These are phyloP conservation scores for Conoideocrella luteorostrata DNA, from an alignment of 2,329 filamentous ascomycete genomes.

Conservation along the genomic window DNA sequence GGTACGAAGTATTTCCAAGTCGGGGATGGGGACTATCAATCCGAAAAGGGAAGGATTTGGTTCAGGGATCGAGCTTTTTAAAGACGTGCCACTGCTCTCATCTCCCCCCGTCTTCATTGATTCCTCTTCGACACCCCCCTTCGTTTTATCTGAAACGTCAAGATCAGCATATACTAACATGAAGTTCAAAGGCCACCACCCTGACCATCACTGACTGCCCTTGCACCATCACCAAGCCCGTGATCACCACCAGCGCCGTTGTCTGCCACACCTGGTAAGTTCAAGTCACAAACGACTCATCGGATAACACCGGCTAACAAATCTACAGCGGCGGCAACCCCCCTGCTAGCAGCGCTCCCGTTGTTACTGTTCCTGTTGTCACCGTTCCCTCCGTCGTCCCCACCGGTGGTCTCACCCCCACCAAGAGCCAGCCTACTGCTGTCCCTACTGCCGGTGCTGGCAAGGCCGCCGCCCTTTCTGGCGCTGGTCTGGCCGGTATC, in stretches of 20 bases:
- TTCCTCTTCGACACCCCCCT: no score
- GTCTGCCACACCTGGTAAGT: constrained; percentile 49
- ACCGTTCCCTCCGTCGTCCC: constrained; percentile 12
- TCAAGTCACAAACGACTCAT: constrained; percentile 1
- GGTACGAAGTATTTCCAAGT: constrained; percentile 35
- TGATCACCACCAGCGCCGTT: constrained; percentile 45
- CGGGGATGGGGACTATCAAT: no score
- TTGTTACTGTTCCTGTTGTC: no score
- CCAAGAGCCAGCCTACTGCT: constrained; percentile 25
- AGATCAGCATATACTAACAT: neutral
- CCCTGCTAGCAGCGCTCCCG: constrained; percentile 27
- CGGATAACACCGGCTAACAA: constrained; percentile 17
- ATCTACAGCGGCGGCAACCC: constrained; percentile 2
- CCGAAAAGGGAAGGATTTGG: no score
- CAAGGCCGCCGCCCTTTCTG: constrained; percentile 50
- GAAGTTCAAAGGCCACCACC: constrained; percentile 49
- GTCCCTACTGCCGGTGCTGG: constrained; percentile 49
- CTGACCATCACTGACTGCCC: constrained; percentile 67
- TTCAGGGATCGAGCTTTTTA: no score
- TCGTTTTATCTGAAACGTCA: neutral
- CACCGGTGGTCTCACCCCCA: constrained; percentile 13
- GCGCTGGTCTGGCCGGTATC: constrained; percentile 53
- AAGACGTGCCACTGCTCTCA: no score
- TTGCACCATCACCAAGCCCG: constrained; percentile 59
- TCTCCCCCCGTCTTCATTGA: no score